Conservation (phyloP, 352 stramenopile species). For the Pythium brachiatum region DNA sequence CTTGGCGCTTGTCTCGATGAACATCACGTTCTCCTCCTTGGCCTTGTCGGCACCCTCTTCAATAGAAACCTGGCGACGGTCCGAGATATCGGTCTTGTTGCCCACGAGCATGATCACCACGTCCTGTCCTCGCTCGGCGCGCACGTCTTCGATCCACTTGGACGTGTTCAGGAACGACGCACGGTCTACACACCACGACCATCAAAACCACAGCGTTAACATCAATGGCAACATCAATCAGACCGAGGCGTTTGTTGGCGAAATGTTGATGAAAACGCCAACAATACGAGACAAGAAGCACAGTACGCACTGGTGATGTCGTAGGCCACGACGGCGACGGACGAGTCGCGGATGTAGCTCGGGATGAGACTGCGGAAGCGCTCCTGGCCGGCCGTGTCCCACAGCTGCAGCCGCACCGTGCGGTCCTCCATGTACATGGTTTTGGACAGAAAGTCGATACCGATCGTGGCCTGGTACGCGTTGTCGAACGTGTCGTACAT, state of each 20-base stretch:
- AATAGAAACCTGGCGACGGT: conserved; percentile 95
- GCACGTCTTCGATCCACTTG: conserved; percentile 99
- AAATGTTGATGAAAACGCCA: neutral
- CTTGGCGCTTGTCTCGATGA: conserved; percentile 99
- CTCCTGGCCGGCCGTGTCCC: conserved; percentile 98
- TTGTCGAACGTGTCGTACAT: conserved; percentile 99
- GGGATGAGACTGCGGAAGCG: conserved; percentile 94
- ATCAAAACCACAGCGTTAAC: neutral
- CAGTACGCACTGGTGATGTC: conserved; percentile 95
- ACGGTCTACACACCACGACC: conserved; percentile 64
- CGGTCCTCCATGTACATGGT: conserved; percentile 98
- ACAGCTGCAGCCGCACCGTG: conserved; percentile 98
- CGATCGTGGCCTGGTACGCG: conserved; percentile 98
- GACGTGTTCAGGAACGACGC: conserved; percentile 98
- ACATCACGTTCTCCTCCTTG: conserved; percentile 98
- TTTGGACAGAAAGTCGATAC: conserved; percentile 99
- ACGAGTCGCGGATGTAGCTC: conserved; percentile 98
- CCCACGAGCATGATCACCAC: conserved; percentile 99
- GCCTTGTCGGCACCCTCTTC: conserved; percentile 98
- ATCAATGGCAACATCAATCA: neutral
- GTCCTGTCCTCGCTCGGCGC: conserved; percentile 96
- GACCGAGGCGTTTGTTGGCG: neutral
- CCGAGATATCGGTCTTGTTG: conserved; percentile 99
- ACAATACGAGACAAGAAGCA: neutral
- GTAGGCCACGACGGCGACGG: conserved; percentile 99